These are phyloP conservation scores for Oryza australiensis DNA, from an alignment of 176 grass and related monocot genomes.

Conservation along the genomic window DNA sequence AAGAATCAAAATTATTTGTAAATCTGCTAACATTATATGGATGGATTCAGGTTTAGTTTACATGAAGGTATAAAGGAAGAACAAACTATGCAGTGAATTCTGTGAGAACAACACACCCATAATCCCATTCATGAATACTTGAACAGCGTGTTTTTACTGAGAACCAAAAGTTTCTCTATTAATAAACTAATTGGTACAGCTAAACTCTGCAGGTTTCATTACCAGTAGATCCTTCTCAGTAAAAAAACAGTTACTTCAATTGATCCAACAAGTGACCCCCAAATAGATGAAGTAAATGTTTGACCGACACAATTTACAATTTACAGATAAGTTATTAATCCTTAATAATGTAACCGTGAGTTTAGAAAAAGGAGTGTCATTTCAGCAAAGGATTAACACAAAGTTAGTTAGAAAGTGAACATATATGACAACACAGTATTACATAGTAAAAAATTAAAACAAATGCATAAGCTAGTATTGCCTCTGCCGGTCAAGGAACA, in stretches of 20 bases:
- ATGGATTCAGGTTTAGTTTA: not conserved
- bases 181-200: not conserved
- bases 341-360: not conserved
- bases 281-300: not conserved
- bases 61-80: not conserved
- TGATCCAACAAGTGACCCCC: not conserved
- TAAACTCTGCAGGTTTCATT: not conserved
- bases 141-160: not conserved
- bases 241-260: not conserved
- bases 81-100: not conserved
- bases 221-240: not conserved
- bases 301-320: not conserved
- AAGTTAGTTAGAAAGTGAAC: too few relatives aligned
- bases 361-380: not conserved
- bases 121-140: not conserved
- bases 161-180: not conserved
- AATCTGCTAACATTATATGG: not conserved
- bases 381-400: too few relatives aligned
- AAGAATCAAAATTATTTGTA: slow-evolving; percentile 1
- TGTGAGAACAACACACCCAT: not conserved
- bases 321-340: not conserved
- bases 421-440: too few relatives aligned
- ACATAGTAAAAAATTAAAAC: too few relatives aligned
- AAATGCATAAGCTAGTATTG: too few relatives aligned
- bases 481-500: too few relatives aligned